Percentiles rank a stretch among this genome's conserved stretches.
Evolutionary conservation across 2,329 filamentous ascomycete species (phyloP).

Genomic region (Verticillium zaregamsianum): DNA sequence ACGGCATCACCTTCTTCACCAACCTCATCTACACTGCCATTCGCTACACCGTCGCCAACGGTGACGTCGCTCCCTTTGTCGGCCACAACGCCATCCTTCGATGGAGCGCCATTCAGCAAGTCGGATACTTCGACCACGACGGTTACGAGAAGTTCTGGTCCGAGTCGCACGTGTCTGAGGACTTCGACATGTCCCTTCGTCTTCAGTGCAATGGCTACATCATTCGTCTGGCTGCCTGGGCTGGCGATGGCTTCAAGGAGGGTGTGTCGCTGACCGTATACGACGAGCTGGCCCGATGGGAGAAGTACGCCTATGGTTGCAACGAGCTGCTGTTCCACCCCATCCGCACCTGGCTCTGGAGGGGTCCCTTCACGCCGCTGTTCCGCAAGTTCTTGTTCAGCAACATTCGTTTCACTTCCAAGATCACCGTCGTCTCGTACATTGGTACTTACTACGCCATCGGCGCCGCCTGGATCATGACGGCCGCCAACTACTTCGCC

Average conservation of each 20-base stretch:
- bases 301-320: conserved; percentile 83
- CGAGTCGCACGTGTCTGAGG: conserved; percentile 74
- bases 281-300: conserved; percentile 80
- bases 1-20: conserved; percentile 67
- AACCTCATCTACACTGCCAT: conserved; percentile 75
- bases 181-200: conserved; percentile 78
- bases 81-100: conserved; percentile 76
- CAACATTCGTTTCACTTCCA: conserved; percentile 70
- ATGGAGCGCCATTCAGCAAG: conserved; percentile 71
- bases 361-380: conserved; percentile 73
- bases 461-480: conserved; percentile 71
- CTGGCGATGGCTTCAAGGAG: conserved; percentile 74
- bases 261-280: conserved; percentile 82
- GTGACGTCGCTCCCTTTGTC: conserved; percentile 74
- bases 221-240: conserved; percentile 69
- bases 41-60: conserved; percentile 71
- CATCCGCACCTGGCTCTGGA: conserved; percentile 66
- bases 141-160: conserved; percentile 80
- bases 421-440: conserved; percentile 72
- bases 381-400: conserved; percentile 72
- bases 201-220: conserved; percentile 70
- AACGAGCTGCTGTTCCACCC: conserved; percentile 81
- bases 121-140: conserved; percentile 65
- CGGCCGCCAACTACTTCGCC: conserved; percentile 69
- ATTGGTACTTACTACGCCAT: conserved; percentile 80